Conservation (phyloP, 345 rosid genomes). For the Psidium friedrichsthalianum region DNA sequence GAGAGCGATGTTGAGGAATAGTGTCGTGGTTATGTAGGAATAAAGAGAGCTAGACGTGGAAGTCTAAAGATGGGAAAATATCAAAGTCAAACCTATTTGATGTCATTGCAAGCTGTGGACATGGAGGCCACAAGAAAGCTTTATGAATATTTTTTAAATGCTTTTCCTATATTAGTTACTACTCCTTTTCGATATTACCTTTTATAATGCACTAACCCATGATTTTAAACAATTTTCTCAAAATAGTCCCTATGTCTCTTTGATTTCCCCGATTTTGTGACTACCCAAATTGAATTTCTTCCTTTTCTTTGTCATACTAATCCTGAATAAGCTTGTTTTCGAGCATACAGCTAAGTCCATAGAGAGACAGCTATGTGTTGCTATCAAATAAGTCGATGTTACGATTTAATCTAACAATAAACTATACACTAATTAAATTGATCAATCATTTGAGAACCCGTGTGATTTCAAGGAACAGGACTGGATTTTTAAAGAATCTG, state of each 20-base stretch:
- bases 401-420: not conserved
- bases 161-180: not conserved
- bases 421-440: not conserved
- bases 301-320: not conserved
- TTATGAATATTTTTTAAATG: not conserved
- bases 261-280: not conserved
- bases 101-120: constrained; percentile 2
- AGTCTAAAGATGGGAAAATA: constrained; percentile 1
- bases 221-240: not conserved
- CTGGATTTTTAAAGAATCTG: not conserved
- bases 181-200: not conserved
- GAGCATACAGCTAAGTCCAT: not conserved
- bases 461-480: not conserved
- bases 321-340: not conserved
- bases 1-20: not conserved
- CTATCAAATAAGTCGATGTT: no score
- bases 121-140: not conserved
- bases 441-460: not conserved
- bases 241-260: not conserved
- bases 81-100: constrained; percentile 11
- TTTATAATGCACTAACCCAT: not conserved
- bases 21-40: not conserved
- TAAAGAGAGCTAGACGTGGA: not conserved
- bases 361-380: not conserved
- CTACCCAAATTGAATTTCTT: not conserved